Evolutionary conservation across 2,329 filamentous ascomycete species (phyloP).

Genomic region (Penicillium psychrosexuale): DNA sequence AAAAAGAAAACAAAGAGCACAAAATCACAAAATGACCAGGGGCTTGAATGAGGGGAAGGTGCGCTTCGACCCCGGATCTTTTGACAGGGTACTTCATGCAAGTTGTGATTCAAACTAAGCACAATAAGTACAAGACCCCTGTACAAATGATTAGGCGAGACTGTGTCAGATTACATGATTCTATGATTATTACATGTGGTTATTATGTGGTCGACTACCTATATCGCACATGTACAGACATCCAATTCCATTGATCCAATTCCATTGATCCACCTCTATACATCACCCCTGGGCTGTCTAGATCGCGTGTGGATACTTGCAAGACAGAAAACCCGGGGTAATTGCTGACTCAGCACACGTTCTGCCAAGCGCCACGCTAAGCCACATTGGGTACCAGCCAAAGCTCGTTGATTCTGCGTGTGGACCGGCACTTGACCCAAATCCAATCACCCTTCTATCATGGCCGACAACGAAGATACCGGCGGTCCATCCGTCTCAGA

Average conservation of each 20-base stretch:
- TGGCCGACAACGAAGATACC: constrained; percentile 81
- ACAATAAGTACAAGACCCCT: neutral
- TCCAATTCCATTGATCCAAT: neutral
- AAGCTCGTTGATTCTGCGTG: constrained; percentile 23
- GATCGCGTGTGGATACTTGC: neutral
- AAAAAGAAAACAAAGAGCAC: neutral
- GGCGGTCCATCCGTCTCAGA: constrained; percentile 68
- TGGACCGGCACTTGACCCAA: constrained; percentile 7
- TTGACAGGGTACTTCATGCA: constrained; percentile 13
- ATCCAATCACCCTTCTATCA: constrained; percentile 37
- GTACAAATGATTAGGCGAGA: neutral
- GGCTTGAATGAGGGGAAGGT: constrained; percentile 17
- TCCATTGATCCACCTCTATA: neutral
- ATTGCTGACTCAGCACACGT: constrained; percentile 15
- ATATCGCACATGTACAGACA: neutral
- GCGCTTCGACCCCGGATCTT: constrained; percentile 16
- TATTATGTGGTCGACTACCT: neutral
- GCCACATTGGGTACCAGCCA: constrained; percentile 13
- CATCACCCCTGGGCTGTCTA: neutral
- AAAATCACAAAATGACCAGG: neutral
- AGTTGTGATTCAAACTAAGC: constrained; percentile 8
- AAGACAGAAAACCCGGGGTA: constrained; percentile 19
- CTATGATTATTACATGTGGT: neutral
- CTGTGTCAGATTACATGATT: neutral
- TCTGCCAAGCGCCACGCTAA: constrained; percentile 9